Evolutionary conservation across 768 basidiomycete species (phyloP).

Genomic region (Kwoniella shandongensis): DNA sequence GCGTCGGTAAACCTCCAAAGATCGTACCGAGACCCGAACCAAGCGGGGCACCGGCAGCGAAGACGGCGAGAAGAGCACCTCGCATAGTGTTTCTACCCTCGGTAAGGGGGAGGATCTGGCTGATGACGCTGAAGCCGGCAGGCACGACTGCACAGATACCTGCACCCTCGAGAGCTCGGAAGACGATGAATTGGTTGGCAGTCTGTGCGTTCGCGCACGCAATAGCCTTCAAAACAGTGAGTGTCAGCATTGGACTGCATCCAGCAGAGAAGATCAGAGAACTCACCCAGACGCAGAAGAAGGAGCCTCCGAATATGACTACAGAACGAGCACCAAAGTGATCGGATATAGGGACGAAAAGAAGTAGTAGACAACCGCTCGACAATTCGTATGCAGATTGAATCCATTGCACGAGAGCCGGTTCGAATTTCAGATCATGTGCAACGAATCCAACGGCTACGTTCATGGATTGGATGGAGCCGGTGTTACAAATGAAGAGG

Average conservation of each 20-base stretch:
- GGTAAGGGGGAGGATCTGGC: neutral
- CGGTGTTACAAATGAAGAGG: slow-evolving; percentile 2
- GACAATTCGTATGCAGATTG: slow-evolving; percentile 1
- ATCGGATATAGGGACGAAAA: slow-evolving; percentile 1
- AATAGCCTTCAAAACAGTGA: neutral
- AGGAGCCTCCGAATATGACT: neutral
- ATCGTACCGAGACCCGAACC: neutral
- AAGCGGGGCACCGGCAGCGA: neutral
- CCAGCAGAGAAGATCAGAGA: neutral
- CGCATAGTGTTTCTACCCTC: neutral
- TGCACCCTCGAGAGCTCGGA: slow-evolving; percentile 1
- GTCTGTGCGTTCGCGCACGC: neutral
- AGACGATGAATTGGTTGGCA: neutral
- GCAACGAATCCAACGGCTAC: neutral
- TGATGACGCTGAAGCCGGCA: neutral
- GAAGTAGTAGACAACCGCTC: neutral
- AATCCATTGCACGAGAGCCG: neutral
- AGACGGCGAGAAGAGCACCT: neutral
- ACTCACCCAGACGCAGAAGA: slow-evolving; percentile 4
- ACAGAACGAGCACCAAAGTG: neutral
- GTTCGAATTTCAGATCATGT: neutral
- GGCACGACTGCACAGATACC: neutral
- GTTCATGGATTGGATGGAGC: slow-evolving; percentile 3
- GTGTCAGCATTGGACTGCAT: neutral
- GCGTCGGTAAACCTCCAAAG: slow-evolving; percentile 2